Evolutionary conservation across 2,329 filamentous ascomycete genomes (phyloP).

Genomic region (Colletotrichum salicis): DNA sequence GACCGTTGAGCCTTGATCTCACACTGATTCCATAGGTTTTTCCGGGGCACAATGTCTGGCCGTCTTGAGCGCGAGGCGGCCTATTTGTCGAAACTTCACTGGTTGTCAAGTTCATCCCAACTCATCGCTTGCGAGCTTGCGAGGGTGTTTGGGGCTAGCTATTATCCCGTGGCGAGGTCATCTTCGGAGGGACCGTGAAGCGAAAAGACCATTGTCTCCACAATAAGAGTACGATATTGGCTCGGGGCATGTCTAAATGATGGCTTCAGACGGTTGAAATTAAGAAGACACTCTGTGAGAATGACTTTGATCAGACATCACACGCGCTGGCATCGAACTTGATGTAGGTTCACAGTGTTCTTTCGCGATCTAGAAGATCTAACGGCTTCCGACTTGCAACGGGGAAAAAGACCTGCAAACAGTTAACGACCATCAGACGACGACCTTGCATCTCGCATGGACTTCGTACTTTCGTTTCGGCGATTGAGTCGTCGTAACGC

Average conservation of each 20-base stretch:
- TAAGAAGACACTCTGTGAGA: no score
- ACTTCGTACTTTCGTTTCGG: background rate
- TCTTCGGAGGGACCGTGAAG: background rate
- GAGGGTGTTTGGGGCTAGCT: background rate
- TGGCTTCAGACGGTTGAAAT: background rate
- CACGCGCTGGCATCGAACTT: background rate
- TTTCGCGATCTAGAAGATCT: background rate
- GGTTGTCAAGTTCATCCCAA: background rate
- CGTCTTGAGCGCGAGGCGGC: background rate
- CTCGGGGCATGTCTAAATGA: background rate
- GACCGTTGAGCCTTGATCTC: background rate
- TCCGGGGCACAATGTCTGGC: background rate
- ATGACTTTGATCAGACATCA: background rate
- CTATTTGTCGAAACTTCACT: background rate
- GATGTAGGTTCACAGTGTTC: background rate
- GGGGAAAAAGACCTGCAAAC: background rate
- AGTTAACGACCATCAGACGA: background rate
- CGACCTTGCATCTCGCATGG: background rate
- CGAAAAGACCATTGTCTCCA: background rate
- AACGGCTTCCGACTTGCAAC: background rate
- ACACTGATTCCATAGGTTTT: background rate
- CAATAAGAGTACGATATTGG: no score
- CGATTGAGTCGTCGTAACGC: no score
- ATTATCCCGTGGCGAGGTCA: background rate
- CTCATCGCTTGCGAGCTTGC: background rate